Base-by-base conservation (phyloP, 768 basidiomycete species). In the Phylloporus arenicola region DNA sequence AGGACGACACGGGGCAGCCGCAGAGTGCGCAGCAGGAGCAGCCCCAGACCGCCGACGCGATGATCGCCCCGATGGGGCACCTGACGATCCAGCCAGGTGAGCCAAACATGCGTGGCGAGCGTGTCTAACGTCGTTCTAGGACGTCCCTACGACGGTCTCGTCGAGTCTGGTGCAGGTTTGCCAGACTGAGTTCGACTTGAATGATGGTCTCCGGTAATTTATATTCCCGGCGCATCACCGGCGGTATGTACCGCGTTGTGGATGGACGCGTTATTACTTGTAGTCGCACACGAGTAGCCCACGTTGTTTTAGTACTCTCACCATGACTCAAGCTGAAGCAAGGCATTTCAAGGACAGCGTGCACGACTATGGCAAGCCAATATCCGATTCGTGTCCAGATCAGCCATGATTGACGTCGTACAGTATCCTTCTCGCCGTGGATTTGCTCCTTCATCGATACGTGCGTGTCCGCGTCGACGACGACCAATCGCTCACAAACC, bases 391-490 rank as follows among this genome's bases (percentile, higher is more conserved):
- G 12, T 35, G 25, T 30, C 13, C n/a, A 19, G 7, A 8, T 13
- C n/a, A 2, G 9, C 34, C 34, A 5, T 6, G 37, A 37, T 37
- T 40, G 19, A 47, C 43, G 0, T 14, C 22, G 22, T 12, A 17
- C n/a, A 60, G 55, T 63, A 43, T 57, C 47, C 9, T 71, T 75
- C 48, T 64, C 64, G 33, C 61, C 66, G 0, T 67, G 68, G 54
- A 65, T 76, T 6, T 75, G 76, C 61, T 57, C 61, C 0, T 71
- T 88, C 40, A 84, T 89, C 43, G 86, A 89, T 59, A 86, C 85
- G 86, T 88, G 69, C 53, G 48, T 60, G 1, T 12, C 41, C 16
- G 13, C 34, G 13, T 14, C 3, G 3, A 16, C 40, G 35, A 30
- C 9, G 25, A 42, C 6, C 4, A 22, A 11, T 1, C 19, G 1